Evolutionary conservation across 208 protist genomes (phyloP).

Genomic region (Trypanosoma congolense): DNA sequence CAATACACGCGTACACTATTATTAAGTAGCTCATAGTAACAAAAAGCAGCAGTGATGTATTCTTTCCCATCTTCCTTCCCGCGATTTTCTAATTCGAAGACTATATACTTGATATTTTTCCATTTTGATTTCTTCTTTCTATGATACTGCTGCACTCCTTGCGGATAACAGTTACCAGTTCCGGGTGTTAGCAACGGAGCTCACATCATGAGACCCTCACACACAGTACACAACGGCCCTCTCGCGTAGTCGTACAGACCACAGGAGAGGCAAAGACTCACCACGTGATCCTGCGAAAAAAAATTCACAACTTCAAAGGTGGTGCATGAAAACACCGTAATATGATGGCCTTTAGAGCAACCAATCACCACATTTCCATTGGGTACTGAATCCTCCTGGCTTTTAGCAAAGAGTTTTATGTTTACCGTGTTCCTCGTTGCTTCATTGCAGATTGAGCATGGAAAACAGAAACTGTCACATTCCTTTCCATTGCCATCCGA

Average conservation of each 20-base stretch:
- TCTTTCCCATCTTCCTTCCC: no score
- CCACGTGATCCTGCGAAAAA: slow-evolving; percentile 43
- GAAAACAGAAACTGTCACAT: no score
- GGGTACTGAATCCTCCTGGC: slow-evolving; percentile 2
- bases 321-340: slow-evolving; percentile 67
- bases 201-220: slow-evolving; percentile 56
- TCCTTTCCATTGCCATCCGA: no score
- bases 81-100: no score
- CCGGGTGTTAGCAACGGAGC: no score
- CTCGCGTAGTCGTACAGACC: slow-evolving; percentile 55
- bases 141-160: no score
- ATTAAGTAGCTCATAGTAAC: no score
- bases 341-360: slow-evolving; percentile 33
- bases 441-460: slow-evolving; percentile 18
- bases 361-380: background rate
- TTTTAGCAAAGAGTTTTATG: slow-evolving; percentile 27
- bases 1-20: no score
- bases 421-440: slow-evolving; percentile 13
- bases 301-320: slow-evolving; percentile 69
- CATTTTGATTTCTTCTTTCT: no score
- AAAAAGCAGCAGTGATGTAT: no score
- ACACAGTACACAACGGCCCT: slow-evolving; percentile 63
- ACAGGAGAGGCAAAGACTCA: slow-evolving; percentile 59
- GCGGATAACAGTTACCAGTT: no score
- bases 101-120: no score